A percentile compares a stretch with the other conserved stretches of the same genome.
phyloP scores from a whole-genome alignment of 768 basidiomycete genomes.

The Aureoboletus auriporus region DNA sequence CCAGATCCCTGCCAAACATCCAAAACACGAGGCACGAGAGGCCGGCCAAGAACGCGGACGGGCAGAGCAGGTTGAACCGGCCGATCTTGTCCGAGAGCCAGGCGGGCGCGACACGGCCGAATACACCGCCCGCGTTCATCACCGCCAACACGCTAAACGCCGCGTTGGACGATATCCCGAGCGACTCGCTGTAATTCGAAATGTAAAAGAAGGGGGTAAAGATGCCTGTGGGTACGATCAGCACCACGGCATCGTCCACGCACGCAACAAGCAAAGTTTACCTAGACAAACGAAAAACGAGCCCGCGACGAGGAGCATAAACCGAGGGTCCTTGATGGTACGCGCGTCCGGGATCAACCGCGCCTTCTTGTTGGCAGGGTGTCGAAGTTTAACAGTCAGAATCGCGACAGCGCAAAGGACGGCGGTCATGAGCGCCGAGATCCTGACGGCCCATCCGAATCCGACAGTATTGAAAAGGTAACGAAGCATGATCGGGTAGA shows the following conservation, averaged over 20 bases:
- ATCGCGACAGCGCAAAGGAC: conserved; percentile 45
- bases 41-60: conserved; percentile 60
- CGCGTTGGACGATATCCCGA: conserved; percentile 32
- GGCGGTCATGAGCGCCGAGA: conserved; percentile 48
- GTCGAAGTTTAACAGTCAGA: conserved; percentile 40
- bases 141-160: conserved; percentile 59
- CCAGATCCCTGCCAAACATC: conserved; percentile 42
- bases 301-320: conserved; percentile 49
- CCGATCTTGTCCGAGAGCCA: conserved; percentile 63
- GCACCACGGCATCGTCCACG: no score
- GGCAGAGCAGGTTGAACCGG: conserved; percentile 62
- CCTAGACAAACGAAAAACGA: conserved; percentile 60
- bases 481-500: conserved; percentile 65
- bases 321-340: conserved; percentile 45
- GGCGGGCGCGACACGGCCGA: conserved; percentile 63
- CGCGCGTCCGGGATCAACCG: conserved; percentile 21
- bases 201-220: conserved; percentile 75
- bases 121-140: conserved; percentile 64
- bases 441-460: conserved; percentile 61
- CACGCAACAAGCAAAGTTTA: conserved; percentile 26
- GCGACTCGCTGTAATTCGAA: conserved; percentile 49
- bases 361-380: conserved; percentile 13
- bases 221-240: conserved; percentile 39
- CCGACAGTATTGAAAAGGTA: conserved; percentile 51
- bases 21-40: conserved; percentile 57